Evolutionary conservation across 2,329 filamentous ascomycete species (phyloP), one percentile per base, ranked within the genome.

Genomic region (Verticillium nubilum): DNA sequence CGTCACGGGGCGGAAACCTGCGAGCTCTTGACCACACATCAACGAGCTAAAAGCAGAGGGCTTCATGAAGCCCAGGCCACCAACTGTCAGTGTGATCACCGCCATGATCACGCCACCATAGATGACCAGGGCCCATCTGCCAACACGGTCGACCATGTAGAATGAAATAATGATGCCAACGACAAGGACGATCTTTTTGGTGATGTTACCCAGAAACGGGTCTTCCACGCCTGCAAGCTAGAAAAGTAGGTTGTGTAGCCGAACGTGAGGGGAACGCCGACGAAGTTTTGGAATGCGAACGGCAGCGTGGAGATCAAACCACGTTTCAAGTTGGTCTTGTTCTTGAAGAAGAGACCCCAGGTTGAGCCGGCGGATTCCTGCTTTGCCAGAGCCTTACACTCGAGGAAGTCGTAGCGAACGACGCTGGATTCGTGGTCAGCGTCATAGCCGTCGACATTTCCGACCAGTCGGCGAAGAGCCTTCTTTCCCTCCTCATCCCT

Each of bases 241-340:
- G 56, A 68, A 68, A 68, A 68, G 26, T 67, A 68, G 19, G 61
- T 66, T 2, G 65, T 64, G 27, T 67, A 68, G 15, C 62, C 62
- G 35, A 66, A 67, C 52, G 67, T 65, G 2, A 68, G 59, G 0
- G 66, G 65, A 1, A 67, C 63, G 5, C 66, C 66, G 1, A 67
- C 63, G 23, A 66, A 56, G 23, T 66, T 65, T 25, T 67, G 66
- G 10, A 61, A 64, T n/a, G 27, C 25, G 19, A 54, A 54, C 5
- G 53, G 53, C 12, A 54, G 28, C 15, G 53, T 54, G 2, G 53
- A 27, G 53, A 54, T 54, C n/a, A 54, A 23, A 17, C 13, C 23
- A n/a, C 53, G 53, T 29, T 54, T 54, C 27, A 54, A 15, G 53
- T 54, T 54, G 27, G 19, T n/a, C 28, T 23, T 31, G 28, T 27